Evolutionary conservation across 2,329 filamentous ascomycete species (phyloP).

Genomic region (Penicillium paneum): DNA sequence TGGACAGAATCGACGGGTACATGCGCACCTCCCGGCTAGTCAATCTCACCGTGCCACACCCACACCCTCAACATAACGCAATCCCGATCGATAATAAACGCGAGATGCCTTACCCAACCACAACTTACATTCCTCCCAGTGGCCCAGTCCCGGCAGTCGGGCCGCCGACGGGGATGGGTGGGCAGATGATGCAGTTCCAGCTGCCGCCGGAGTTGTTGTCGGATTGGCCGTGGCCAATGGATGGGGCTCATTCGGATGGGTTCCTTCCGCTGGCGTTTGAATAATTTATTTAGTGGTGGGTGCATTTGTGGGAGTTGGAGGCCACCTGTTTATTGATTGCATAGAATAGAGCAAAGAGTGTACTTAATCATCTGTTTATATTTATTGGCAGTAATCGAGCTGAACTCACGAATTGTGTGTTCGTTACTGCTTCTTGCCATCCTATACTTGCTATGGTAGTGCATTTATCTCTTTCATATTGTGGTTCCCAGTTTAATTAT

Average conservation of each 20-base stretch:
- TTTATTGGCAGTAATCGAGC: not conserved
- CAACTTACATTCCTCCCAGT: conserved; percentile 9
- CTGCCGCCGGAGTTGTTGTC: conserved; percentile 42
- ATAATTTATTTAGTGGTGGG: not conserved
- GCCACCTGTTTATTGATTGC: not conserved
- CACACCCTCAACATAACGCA: conserved; percentile 9
- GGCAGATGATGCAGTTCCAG: conserved; percentile 37
- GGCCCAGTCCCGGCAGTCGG: conserved; percentile 1
- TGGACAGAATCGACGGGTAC: conserved; percentile 46
- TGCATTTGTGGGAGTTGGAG: not conserved
- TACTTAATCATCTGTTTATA: conserved; percentile 3
- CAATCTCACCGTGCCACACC: conserved; percentile 9
- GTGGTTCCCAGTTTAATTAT: not conserved
- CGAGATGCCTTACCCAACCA: conserved; percentile 6
- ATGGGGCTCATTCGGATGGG: conserved; percentile 22
- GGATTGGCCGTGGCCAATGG: conserved; percentile 42
- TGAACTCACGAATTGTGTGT: not conserved
- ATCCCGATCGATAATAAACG: conserved; percentile 5
- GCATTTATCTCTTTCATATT: not conserved
- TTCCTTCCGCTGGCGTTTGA: conserved; percentile 27
- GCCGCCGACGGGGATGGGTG: conserved; percentile 10
- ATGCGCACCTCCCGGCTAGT: conserved; percentile 32
- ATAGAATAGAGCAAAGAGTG: conserved; percentile 3
- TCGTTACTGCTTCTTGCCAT: not conserved
- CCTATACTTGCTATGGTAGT: not conserved